Conservation (phyloP, 1,284 basidiomycete genomes). For the Papiliotrema fonsecae region DNA sequence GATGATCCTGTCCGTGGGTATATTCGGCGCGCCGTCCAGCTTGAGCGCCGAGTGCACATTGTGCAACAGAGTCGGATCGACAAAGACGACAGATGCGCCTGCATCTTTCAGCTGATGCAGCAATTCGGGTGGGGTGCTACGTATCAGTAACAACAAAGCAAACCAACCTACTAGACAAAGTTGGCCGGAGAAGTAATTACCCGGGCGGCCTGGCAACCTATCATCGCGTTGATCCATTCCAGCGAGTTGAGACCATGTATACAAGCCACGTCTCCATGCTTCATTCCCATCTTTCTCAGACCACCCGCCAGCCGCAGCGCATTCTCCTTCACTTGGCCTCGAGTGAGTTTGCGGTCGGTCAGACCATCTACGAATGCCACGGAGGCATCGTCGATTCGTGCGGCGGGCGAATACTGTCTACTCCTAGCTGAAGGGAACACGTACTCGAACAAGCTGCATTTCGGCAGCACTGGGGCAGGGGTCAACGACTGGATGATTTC, state of each 20-base stretch:
- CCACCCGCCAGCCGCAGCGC: constrained; percentile 58
- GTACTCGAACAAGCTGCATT: constrained; percentile 34
- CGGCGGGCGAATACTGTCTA: too few relatives aligned
- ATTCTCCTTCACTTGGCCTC: constrained; percentile 55
- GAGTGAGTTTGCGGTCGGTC: constrained; percentile 57
- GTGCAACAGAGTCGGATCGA: constrained; percentile 54
- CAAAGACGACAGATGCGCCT: constrained; percentile 55
- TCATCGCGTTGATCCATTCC: constrained; percentile 59
- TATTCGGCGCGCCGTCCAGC: constrained; percentile 6
- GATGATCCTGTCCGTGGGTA: constrained; percentile 22
- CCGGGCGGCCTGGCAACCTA: constrained; percentile 51
- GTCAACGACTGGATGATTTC: too few relatives aligned
- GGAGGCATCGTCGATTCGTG: constrained; percentile 21
- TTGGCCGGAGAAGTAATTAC: constrained; percentile 37
- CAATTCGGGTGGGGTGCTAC: constrained; percentile 39
- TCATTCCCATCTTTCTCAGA: constrained; percentile 40
- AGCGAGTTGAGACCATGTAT: constrained; percentile 55
- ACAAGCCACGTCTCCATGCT: constrained; percentile 34
- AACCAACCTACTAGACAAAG: constrained; percentile 46
- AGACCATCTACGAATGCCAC: constrained; percentile 64
- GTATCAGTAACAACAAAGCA: constrained; percentile 6
- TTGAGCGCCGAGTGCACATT: constrained; percentile 23
- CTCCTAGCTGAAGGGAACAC: too few relatives aligned
- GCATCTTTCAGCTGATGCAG: constrained; percentile 52
- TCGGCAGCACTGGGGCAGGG: too few relatives aligned